phyloP scores from a whole-genome alignment of 495 filamentous ascomycete species.

The Cladorrhinum samala region DNA sequence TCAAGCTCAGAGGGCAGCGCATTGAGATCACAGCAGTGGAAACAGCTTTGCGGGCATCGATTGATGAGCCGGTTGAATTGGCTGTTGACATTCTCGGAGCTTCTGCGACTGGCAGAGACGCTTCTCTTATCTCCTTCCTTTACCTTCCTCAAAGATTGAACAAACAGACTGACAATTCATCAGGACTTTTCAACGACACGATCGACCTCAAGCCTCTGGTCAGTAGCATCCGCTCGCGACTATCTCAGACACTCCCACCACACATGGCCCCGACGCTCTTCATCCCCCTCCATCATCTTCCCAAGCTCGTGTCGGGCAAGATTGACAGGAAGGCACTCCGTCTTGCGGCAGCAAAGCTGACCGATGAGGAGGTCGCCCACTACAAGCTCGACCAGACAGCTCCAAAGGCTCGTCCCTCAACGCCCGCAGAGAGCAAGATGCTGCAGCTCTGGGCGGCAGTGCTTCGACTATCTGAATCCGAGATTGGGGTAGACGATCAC shows the following conservation, averaged over 20 bases:
- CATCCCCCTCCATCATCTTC: neutral
- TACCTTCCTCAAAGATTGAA: neutral
- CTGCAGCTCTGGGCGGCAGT: conserved; percentile 22
- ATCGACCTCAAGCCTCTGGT: conserved; percentile 1
- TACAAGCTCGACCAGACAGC: conserved; percentile 5
- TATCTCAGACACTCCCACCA: neutral
- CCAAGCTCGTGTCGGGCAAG: conserved; percentile 3
- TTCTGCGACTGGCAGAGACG: neutral
- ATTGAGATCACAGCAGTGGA: conserved; percentile 44
- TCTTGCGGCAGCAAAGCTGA: conserved; percentile 23
- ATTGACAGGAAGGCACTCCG: conserved; percentile 7
- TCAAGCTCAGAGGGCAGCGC: conserved; percentile 29
- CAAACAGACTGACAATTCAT: neutral
- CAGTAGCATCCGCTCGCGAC: neutral
- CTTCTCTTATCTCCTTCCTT: conserved; percentile 7
- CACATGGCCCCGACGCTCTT: conserved; percentile 4
- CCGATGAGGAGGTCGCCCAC: conserved; percentile 5
- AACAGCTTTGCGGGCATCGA: conserved; percentile 32
- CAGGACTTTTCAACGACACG: neutral
- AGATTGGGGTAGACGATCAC: conserved; percentile 45
- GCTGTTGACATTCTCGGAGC: conserved; percentile 1
- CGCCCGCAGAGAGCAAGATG: conserved; percentile 16
- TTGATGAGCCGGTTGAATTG: neutral
- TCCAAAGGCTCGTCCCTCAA: neutral
- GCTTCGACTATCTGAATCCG: conserved; percentile 13